A percentile compares a stretch with the other conserved stretches of the same genome.
These are phyloP conservation scores for Wallacemonas sp. DNA, from an alignment of 208 protist species.

Conservation along the genomic window DNA sequence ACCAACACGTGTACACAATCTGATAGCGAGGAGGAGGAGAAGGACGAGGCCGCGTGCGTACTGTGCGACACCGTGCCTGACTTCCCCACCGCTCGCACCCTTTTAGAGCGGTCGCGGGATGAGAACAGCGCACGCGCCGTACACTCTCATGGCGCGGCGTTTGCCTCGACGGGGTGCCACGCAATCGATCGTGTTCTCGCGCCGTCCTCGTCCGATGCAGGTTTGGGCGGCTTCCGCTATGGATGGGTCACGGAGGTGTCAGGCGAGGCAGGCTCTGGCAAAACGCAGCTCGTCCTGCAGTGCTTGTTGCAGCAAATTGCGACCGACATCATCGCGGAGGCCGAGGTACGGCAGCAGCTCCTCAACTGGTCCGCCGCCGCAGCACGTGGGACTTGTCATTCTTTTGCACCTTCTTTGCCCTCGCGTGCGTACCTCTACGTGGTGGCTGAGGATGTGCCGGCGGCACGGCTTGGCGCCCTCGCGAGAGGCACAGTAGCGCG, in stretches of 20 bases:
- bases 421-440: conserved; percentile 45
- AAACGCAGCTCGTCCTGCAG: conserved; percentile 78
- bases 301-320: conserved; percentile 51
- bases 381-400: too few relatives aligned
- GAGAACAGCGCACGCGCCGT: too few relatives aligned
- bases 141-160: too few relatives aligned
- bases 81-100: background rate
- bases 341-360: background rate
- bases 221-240: conserved; percentile 48
- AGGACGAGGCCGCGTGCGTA: too few relatives aligned
- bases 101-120: background rate
- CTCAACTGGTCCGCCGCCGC: background rate
- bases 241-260: conserved; percentile 67
- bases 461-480: conserved; percentile 32
- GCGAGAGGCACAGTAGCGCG: conserved; percentile 25
- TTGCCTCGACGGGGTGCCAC: background rate
- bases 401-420: too few relatives aligned
- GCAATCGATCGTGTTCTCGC: background rate
- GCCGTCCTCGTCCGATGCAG: too few relatives aligned
- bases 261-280: conserved; percentile 77
- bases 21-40: too few relatives aligned
- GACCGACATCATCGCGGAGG: conserved; percentile 16
- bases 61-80: background rate
- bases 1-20: too few relatives aligned
- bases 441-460: conserved; percentile 65